Base-by-base conservation (phyloP, 768 basidiomycete species). In the Tephrocybe sp. region DNA sequence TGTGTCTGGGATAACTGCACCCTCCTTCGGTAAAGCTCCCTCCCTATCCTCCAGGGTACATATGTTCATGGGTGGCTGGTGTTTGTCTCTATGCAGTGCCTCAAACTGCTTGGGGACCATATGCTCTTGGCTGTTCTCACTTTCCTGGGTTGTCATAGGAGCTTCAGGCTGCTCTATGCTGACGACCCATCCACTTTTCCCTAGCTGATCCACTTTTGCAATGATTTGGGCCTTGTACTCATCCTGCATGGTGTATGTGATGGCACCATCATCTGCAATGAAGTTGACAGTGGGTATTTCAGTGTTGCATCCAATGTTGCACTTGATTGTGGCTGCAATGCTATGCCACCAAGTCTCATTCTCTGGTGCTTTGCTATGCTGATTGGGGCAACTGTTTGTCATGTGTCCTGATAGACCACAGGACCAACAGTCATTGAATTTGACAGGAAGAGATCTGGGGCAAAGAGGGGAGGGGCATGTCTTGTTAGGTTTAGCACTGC, bases 401-500 rank as follows among this genome's bases (percentile, higher is more conserved):
- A 24, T 1, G 12, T 54, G 44, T 0, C 64, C 58, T 0, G 14
- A 15, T 2, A 17, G 3, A 5, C 50, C 24, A 34, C 50, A 51
- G 3, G 14, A 36, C 42, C 58, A 65, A 45, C 67, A 66, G 33
- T 65, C 60, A 0, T 56, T 50, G 2, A 52, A 53, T 0, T 37
- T 55, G 4, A 66, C 51, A 2, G 60, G 50, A 48, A 14, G 25
- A 1, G 63, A 55, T 5, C 66, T 63, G 0, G 63, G 65, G 0
- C 40, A 48, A 0, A 66, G 58, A 1, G 66, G 65, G 48, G 58
- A 60, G 0, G 60, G 65, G 3, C 57, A 54, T 2, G 14, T 12
- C 12, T 51, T 34, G 26, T 37, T 51, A 2, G 43, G 32, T 8
- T 26, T 12, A 1, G 5, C 9, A 9, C 2, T 25, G n/a, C 48